Evolutionary conservation across 2,329 filamentous ascomycete species (phyloP), one percentile per base, ranked within the genome.

Genomic region (Fusarium multiceps): DNA sequence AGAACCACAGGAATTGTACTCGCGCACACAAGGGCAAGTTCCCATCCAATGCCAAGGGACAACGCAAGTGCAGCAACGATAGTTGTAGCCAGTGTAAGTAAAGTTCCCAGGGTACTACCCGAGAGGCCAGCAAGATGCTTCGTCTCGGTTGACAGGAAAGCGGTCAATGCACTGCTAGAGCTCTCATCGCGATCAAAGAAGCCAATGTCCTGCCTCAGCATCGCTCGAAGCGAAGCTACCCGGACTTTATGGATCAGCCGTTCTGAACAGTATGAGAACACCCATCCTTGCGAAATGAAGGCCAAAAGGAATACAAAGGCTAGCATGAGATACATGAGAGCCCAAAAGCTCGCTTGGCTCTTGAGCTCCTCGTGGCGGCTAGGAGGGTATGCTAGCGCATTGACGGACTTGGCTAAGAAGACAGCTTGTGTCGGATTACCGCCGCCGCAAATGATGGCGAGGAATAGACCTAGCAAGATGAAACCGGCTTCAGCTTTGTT

Each of bases 321-420:
- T 43, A 84, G 69, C 5, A 85, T 74, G 45, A 84, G 81, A 59
- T 85, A 86, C 83, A 86, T 86, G 20, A 81, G 76, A 0, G 82
- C 78, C 79, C 81, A 86, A 71, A 85, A 85, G 67, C 84, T 80
- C 3, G 68, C 80, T 78, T 59, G 55, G 12, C 30, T 61, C 59
- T 62, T 58, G 13, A 54, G 18, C 6, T 59, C 20, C 11, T 20
- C 14, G 18, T n/a, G 27, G 20, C 23, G 40, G 23, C 23, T 28
- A 20, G 63, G 55, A 13, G 60, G 42, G 30, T 75, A 72, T 4
- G 70, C 63, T 4, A 69, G 20, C 0, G 45, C 55, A 12, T 25
- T 47, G 18, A 77, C 68, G 23, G 74, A 61, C 28, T 72, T 72
- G 16, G 74, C 73, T 49, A 78, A 68, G 4, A 78, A 51, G 41